A percentile compares a stretch with the other conserved stretches of the same genome.
Conservation (phyloP, 202 grass and related monocot species). For the Zoysia matrella region DNA sequence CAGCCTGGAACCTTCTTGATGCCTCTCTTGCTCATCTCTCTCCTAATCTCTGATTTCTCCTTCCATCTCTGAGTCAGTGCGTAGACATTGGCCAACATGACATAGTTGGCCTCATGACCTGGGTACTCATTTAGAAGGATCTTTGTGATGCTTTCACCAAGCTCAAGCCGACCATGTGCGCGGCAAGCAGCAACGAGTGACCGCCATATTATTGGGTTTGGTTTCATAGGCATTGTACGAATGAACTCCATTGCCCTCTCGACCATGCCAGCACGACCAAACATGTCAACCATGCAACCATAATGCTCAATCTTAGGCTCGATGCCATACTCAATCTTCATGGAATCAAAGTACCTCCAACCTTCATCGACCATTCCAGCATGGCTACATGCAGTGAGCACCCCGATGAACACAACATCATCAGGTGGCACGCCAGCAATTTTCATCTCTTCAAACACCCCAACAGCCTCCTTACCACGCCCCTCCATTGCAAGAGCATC, state of each 20-base stretch:
- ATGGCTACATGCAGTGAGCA: constrained; percentile 82
- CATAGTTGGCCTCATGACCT: constrained; percentile 61
- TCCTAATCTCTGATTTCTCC: constrained; percentile 75
- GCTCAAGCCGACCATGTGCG: constrained; percentile 56
- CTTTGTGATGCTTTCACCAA: constrained; percentile 57
- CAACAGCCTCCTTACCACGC: constrained; percentile 64
- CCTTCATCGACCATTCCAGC: constrained; percentile 75
- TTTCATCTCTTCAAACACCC: constrained; percentile 67
- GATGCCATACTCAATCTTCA: neutral
- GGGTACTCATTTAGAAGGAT: constrained; percentile 67
- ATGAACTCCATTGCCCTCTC: too few relatives aligned
- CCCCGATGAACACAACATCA: constrained; percentile 70
- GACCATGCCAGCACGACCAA: too few relatives aligned
- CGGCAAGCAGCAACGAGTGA: constrained; percentile 66
- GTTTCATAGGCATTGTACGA: constrained; percentile 49
- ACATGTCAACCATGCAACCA: too few relatives aligned
- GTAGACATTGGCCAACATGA: constrained; percentile 75
- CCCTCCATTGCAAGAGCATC: constrained; percentile 82
- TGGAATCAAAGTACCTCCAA: constrained; percentile 44
- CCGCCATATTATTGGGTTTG: constrained; percentile 70
- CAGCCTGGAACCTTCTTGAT: constrained; percentile 74
- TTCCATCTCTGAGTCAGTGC: constrained; percentile 62
- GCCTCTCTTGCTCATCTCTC: constrained; percentile 63
- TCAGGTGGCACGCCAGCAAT: constrained; percentile 54
- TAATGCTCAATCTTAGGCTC: too few relatives aligned